Evolutionary conservation across 345 rosid genomes (phyloP), one percentile per base, ranked within the genome.

Genomic region (Sapria himalayana): DNA sequence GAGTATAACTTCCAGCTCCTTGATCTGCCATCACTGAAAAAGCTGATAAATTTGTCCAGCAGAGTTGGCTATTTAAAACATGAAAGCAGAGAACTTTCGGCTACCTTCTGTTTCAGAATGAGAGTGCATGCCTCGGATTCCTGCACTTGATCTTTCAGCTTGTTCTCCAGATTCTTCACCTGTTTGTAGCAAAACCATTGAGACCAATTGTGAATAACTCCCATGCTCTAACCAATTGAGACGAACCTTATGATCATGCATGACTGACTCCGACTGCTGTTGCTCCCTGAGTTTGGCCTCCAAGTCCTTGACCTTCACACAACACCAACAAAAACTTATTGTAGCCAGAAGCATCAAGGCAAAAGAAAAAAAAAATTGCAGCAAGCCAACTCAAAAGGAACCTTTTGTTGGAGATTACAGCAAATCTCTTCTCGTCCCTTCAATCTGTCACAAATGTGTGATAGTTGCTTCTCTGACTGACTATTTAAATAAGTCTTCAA

Each of bases 1-100:
- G 51, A 86, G 37, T 65, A 70, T 78, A 33, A 59, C 67, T 61
- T 85, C 84, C n/a, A 76, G 85, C 58, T 71, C 93, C 63, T 74
- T 80, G 31, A 80, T 70, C 96, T 85, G 76, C 33, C 48, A 49
- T 10, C 15, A 29, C 19, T 46, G 22, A 27, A 9, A 27, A 6
- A 9, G 23, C 14, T 15, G 18, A 19, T 33, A 7, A 16, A 41
- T 40, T n/a, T 45, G 19, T 1, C 17, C 4, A 15, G 25, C 16
- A 15, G 2, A 13, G 34, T 22, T 15, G 19, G 0, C 7, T 12
- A 5, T 1, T 15, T 22, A 37, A 16, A n/a, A 14, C 40, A 37
- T 37, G 4, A 3, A 15, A 16, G 8, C 8, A 17, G 34, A 17
- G 10, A 7, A 43, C 34, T 17, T 41, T 53, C 19, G 14, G 15